Evolutionary conservation across 75 land plant genomes (phyloP), one percentile per base, ranked within the genome.

Genomic region (Larix kaempferi): DNA sequence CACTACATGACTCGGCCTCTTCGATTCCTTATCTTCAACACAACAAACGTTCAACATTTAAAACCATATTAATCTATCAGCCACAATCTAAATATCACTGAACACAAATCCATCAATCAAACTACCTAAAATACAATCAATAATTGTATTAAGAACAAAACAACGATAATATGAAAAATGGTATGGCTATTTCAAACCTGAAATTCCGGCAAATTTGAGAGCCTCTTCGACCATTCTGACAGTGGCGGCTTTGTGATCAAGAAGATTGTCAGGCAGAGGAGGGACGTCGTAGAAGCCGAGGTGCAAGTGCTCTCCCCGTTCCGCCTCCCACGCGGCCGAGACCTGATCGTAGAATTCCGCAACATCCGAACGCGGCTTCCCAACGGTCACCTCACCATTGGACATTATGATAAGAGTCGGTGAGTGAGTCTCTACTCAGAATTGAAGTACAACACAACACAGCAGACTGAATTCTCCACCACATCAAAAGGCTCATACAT

Each of bases 281-380:
- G 59, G 1, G 15, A 29, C 39, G 12, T 92, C 92, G 78, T 94
- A 97, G 80, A 89, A 97, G 4, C 99, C 99, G 60, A 95, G 98
- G 85, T 97, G 99, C 95, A 97, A 95, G 72, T 97, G 99, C 80
- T 97, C 95, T 0, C 99, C 99, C 99, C 99, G 93, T 0, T 95
- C 71, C 39, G 87, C 78, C 83, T 91, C 93, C 91, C 91, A 91
- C 63, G 80, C 66, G 35, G 82, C 79, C 1, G 91, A 89, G 12
- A 91, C 87, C 49, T 80, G 74, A 67, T 91, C 89, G 82, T 91
- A 91, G 86, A 89, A 91, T 17, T 86, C 84, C n/a, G n/a, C n/a
- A n/a, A n/a, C n/a, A n/a, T n/a, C n/a, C n/a, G n/a, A n/a, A n/a
- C n/a, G n/a, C n/a, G n/a, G n/a, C n/a, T n/a, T n/a, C n/a, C n/a